A percentile compares a stretch with the other conserved stretches of the same genome.
Conservation (phyloP, 164 flowering plant species). For the Umbilicus rupestris region DNA sequence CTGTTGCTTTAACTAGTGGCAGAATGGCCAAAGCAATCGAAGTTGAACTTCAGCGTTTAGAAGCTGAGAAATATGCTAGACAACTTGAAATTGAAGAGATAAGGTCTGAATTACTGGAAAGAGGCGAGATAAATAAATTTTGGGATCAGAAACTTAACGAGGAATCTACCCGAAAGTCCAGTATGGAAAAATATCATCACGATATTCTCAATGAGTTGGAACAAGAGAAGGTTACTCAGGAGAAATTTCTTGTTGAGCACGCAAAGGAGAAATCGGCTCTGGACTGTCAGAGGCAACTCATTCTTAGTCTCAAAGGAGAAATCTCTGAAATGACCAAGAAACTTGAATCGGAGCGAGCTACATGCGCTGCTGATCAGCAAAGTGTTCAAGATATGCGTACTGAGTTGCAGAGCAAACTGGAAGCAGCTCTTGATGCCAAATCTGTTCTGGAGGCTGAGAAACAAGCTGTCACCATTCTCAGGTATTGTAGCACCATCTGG, state of each 20-base stretch:
- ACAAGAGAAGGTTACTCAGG: conserved; percentile 36
- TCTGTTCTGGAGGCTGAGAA: conserved; percentile 71
- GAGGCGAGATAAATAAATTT: conserved; percentile 51
- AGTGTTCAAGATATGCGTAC: conserved; percentile 22
- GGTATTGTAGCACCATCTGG: conserved; percentile 41
- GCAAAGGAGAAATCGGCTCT: conserved; percentile 65
- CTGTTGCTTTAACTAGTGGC: conserved; percentile 74
- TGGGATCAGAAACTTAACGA: conserved; percentile 58
- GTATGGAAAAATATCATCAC: conserved; percentile 29
- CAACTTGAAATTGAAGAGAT: conserved; percentile 48
- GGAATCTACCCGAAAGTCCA: conserved; percentile 30
- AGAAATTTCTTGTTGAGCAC: conserved; percentile 24
- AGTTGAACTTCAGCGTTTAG: conserved; percentile 49
- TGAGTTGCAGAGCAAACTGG: conserved; percentile 45
- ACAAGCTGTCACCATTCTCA: conserved; percentile 72
- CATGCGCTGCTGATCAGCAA: conserved; percentile 34
- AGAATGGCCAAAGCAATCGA: conserved; percentile 49
- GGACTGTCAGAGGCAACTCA: conserved; percentile 68
- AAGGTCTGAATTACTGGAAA: conserved; percentile 46
- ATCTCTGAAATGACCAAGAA: conserved; percentile 55
- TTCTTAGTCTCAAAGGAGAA: conserved; percentile 51
- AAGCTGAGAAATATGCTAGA: conserved; percentile 44
- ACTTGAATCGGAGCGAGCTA: conserved; percentile 40
- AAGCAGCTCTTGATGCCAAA: conserved; percentile 49
- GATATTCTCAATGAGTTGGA: conserved; percentile 38